These are phyloP conservation scores for Achaetomiella virescens DNA, from an alignment of 495 filamentous ascomycete species.

Conservation along the genomic window DNA sequence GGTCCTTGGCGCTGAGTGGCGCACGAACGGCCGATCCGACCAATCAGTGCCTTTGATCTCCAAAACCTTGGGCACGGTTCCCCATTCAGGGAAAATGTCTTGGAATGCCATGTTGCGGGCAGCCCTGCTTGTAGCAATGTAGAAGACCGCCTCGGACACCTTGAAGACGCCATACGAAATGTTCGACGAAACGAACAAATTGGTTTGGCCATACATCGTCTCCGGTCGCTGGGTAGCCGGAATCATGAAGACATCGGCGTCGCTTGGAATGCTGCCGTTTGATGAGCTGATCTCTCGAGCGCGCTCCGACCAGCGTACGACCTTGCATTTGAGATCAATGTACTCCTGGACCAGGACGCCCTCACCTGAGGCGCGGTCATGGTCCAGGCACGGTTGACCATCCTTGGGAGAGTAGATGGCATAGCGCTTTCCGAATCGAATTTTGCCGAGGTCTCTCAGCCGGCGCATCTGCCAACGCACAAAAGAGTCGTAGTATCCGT, in stretches of 20 bases:
- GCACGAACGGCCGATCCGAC: slow-evolving; percentile 76
- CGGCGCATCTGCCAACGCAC: slow-evolving; percentile 97
- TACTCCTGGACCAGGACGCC: slow-evolving; percentile 87
- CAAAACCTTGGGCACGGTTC: slow-evolving; percentile 65
- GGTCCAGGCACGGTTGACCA: slow-evolving; percentile 96
- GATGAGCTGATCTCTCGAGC: slow-evolving; percentile 51
- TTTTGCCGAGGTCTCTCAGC: slow-evolving; percentile 83
- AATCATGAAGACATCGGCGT: slow-evolving; percentile 77
- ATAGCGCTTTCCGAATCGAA: slow-evolving; percentile 87
- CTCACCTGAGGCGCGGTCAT: slow-evolving; percentile 86
- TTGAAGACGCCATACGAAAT: slow-evolving; percentile 74
- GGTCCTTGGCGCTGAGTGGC: slow-evolving; percentile 77
- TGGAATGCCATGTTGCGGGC: slow-evolving; percentile 96
- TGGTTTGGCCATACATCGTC: slow-evolving; percentile 98
- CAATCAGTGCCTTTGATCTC: slow-evolving; percentile 68
- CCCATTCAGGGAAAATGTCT: slow-evolving; percentile 70
- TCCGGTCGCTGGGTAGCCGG: slow-evolving; percentile 88
- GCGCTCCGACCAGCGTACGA: slow-evolving; percentile 75
- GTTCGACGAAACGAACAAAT: slow-evolving; percentile 81
- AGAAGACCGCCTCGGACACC: slow-evolving; percentile 73
- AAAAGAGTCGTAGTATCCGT: slow-evolving; percentile 96
- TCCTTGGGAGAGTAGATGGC: slow-evolving; percentile 95
- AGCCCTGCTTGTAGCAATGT: slow-evolving; percentile 72
- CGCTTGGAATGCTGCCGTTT: slow-evolving; percentile 65
- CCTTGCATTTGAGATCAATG: slow-evolving; percentile 78